Percentiles rank a stretch among this genome's conserved stretches.
phyloP scores from a whole-genome alignment of 257 asterid species.

The Prunella vulgaris region DNA sequence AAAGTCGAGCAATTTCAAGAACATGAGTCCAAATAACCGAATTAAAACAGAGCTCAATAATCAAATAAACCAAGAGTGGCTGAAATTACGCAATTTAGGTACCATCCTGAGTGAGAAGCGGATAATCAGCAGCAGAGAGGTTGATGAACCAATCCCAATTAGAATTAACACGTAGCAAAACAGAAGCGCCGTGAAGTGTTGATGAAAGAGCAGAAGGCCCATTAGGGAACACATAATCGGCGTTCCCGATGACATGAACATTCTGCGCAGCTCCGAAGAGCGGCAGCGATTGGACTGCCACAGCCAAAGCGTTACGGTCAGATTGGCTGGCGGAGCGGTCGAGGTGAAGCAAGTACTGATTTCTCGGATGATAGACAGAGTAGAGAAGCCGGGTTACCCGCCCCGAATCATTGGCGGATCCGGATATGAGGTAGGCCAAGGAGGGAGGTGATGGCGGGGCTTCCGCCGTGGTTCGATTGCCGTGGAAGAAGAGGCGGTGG shows the following conservation, averaged over 20 bases:
- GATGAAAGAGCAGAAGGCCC: conserved; percentile 78
- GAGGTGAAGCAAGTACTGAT: conserved; percentile 72
- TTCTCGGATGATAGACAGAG: conserved; percentile 76
- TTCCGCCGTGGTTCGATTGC: conserved; percentile 13
- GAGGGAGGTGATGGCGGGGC: conserved; percentile 70
- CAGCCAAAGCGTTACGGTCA: conserved; percentile 66
- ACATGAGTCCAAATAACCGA: background rate
- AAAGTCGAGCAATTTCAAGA: conserved; percentile 4
- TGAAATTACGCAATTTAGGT: conserved; percentile 5
- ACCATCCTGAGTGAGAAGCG: conserved; percentile 94
- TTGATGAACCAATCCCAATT: conserved; percentile 92
- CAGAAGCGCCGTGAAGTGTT: conserved; percentile 75
- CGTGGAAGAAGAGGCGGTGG: conserved; percentile 43
- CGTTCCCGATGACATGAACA: conserved; percentile 69
- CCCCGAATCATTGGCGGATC: conserved; percentile 60
- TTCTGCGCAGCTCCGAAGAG: conserved; percentile 73
- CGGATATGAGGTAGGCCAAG: conserved; percentile 68
- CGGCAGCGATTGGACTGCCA: conserved; percentile 46
- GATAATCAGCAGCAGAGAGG: conserved; percentile 72
- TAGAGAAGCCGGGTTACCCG: conserved; percentile 61
- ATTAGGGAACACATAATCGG: conserved; percentile 45
- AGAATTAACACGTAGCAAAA: conserved; percentile 47
- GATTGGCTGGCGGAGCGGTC: conserved; percentile 53
- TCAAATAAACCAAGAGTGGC: background rate
- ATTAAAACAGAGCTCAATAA: background rate